These are phyloP conservation scores for Suillus weaverae DNA, from an alignment of 768 basidiomycete species.

Conservation along the genomic window DNA sequence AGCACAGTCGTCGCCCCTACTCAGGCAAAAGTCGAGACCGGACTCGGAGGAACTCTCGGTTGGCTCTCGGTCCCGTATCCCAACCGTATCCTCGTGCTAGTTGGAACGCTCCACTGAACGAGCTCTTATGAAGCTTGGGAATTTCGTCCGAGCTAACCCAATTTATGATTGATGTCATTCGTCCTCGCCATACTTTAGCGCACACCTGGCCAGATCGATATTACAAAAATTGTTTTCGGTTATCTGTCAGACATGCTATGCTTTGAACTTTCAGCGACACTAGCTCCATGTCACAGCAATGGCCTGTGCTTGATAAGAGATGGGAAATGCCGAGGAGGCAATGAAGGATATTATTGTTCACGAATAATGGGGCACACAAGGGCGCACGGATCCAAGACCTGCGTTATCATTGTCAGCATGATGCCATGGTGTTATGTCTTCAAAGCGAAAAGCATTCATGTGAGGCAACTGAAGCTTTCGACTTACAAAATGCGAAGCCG, in stretches of 20 bases:
- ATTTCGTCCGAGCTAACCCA: background rate
- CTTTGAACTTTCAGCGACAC: background rate
- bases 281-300: background rate
- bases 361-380: background rate
- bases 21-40: background rate
- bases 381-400: conserved; percentile 2
- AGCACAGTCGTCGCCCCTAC: background rate
- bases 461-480: background rate
- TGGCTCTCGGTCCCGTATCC: background rate
- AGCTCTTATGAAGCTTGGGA: background rate
- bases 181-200: background rate
- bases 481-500: background rate
- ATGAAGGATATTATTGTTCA: conserved; percentile 1
- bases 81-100: background rate
- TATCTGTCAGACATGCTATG: background rate
- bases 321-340: conserved; percentile 1
- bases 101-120: background rate
- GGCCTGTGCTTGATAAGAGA: background rate
- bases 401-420: background rate
- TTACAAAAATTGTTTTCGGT: background rate
- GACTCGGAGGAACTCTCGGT: background rate
- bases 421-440: background rate
- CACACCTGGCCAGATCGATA: background rate
- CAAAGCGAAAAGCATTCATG: background rate
- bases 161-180: background rate